Base-by-base conservation (phyloP, 2,329 filamentous ascomycete genomes). In the Fusarium sterilihyphosum region DNA sequence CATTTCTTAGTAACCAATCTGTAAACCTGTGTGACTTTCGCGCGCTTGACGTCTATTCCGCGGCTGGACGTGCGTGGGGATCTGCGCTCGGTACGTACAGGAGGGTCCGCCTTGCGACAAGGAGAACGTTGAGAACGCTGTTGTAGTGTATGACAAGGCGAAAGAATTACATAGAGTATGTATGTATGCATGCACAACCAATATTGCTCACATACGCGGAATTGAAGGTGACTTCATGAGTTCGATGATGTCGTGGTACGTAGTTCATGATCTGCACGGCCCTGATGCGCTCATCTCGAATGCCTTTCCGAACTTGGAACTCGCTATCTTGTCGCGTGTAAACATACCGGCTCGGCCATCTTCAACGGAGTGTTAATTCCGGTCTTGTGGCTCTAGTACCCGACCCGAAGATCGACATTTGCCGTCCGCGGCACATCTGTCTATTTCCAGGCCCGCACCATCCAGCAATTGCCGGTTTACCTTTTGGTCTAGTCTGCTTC, bases 381-480 rank as follows among this genome's bases (percentile, higher is more conserved):
- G 72, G 72, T 26, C 52, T 57, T 56, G 67, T 61, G 43, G 49
- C 63, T 74, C 62, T 77, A 78, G 74, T 74, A 72, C 74, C 57
- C 67, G 59, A 65, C 46, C 65, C 71, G 64, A 67, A 70, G 76
- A 78, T 78, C 76, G 74, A 78, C 76, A 73, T 77, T 73, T 78
- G 76, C 74, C 76, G 76, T 73, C 69, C 74, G 72, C 76, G 76
- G 74, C 70, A 77, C 68, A 70, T 75, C 74, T 61, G 54, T 70
- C 64, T 75, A 73, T 67, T 70, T 65, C 73, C 61, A 73, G 70
- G 65, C 63, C 70, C 64, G 69, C 67, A 61, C 73, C 71, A 65
- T 65, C 66, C 29, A 63, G 44, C 71, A 76, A 78, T 67, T 78
- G 77, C 77, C 75, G 76, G 62, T 54, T 66, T 65, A 69, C 24